These are phyloP conservation scores for Brasenia schreberi DNA, from an alignment of 164 flowering plant genomes.

Conservation along the genomic window DNA sequence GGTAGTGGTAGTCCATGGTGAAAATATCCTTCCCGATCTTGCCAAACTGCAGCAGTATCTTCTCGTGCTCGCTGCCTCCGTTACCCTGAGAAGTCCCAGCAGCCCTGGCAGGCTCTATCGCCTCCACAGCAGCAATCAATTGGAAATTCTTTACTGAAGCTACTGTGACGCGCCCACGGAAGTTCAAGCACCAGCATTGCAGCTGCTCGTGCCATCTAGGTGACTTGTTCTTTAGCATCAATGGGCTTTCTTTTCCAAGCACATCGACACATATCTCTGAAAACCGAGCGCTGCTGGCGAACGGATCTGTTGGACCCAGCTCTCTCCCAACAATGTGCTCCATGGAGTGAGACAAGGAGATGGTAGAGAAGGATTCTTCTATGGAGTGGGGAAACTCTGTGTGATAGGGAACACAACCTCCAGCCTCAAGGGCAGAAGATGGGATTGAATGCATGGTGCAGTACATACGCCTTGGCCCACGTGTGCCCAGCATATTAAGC, in stretches of 20 bases:
- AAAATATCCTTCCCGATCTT: slow-evolving; percentile 84
- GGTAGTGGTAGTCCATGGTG: slow-evolving; percentile 84
- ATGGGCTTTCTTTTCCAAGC: slow-evolving; percentile 21
- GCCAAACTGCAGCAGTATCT: slow-evolving; percentile 71
- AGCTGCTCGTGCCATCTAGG: slow-evolving; percentile 87
- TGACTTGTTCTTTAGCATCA: slow-evolving; percentile 60
- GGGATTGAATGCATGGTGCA: slow-evolving; percentile 71
- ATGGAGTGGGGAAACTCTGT: slow-evolving; percentile 7
- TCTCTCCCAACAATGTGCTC: not conserved
- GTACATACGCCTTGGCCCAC: slow-evolving; percentile 81
- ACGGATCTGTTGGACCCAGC: slow-evolving; percentile 3
- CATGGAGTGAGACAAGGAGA: slow-evolving; percentile 8
- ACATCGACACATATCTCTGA: slow-evolving; percentile 8
- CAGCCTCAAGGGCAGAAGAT: slow-evolving; percentile 38
- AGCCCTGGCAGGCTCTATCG: not conserved
- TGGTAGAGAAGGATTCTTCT: slow-evolving; percentile 12
- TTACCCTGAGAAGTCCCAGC: slow-evolving; percentile 5
- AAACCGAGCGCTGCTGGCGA: slow-evolving; percentile 4
- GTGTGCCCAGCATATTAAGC: slow-evolving; percentile 54
- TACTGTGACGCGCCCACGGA: slow-evolving; percentile 76
- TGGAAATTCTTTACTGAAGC: slow-evolving; percentile 87
- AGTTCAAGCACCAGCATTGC: slow-evolving; percentile 85
- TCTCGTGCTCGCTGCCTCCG: slow-evolving; percentile 41
- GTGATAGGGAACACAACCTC: slow-evolving; percentile 20
- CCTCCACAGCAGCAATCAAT: slow-evolving; percentile 53